Evolutionary conservation across 2,329 filamentous ascomycete species (phyloP).

Genomic region (Tolypocladium guangdongense): DNA sequence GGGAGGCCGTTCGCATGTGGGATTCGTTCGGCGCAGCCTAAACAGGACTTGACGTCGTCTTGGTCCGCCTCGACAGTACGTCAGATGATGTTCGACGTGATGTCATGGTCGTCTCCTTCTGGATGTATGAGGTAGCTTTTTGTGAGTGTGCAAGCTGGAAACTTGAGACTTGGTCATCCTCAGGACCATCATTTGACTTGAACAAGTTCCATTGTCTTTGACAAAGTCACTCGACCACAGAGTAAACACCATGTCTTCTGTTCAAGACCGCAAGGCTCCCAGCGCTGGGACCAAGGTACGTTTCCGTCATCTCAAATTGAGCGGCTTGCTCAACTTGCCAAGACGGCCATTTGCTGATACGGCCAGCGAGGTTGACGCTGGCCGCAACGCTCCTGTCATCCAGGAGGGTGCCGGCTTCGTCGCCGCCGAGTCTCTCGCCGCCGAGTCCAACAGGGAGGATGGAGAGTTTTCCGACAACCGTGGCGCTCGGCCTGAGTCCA

Average conservation of each 20-base stretch:
- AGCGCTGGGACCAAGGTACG: conserved; percentile 8
- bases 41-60: neutral
- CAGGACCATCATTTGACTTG: neutral
- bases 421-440: conserved; percentile 61
- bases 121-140: neutral
- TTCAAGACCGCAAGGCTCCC: conserved; percentile 5
- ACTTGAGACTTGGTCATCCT: neutral
- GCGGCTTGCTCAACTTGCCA: neutral
- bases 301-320: neutral
- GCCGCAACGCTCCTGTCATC: conserved; percentile 35
- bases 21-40: neutral
- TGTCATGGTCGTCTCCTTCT: neutral
- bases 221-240: neutral
- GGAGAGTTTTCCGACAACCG: conserved; percentile 53
- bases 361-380: conserved; percentile 31
- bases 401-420: conserved; percentile 55
- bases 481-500: conserved; percentile 22
- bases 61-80: neutral
- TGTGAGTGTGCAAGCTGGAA: neutral
- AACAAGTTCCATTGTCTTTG: neutral
- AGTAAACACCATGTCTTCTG: neutral
- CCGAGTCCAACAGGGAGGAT: conserved; percentile 51
- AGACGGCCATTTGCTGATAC: neutral
- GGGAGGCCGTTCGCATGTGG: too few relatives aligned
- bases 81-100: neutral